Evolutionary conservation across 2,329 filamentous ascomycete species (phyloP).

Genomic region (Aspergillus thermomutatus): DNA sequence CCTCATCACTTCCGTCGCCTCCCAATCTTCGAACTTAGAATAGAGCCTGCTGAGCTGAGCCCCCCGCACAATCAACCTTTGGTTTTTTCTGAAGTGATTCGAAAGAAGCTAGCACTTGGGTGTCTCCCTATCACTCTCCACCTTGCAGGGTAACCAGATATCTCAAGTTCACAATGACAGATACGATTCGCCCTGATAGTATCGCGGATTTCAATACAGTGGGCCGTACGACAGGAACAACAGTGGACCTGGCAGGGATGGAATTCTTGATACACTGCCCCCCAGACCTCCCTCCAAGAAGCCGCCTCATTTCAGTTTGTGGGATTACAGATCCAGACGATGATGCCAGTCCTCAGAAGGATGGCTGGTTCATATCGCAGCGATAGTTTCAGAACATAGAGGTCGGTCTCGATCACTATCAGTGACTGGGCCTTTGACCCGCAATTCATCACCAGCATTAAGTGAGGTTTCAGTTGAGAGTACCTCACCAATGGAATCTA

Average conservation of each 20-base stretch:
- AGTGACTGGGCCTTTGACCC: no score
- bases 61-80: no score
- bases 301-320: constrained; percentile 3
- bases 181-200: background rate
- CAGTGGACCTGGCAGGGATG: background rate
- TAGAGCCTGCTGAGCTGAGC: no score
- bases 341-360: background rate
- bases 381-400: no score
- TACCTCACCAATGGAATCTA: no score
- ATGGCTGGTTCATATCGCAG: constrained; percentile 9
- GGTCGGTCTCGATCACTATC: no score
- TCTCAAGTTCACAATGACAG: background rate
- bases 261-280: constrained; percentile 3
- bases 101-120: no score
- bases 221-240: background rate
- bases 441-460: no score
- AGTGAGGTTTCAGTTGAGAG: no score
- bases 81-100: no score
- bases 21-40: no score
- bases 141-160: background rate
- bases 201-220: background rate
- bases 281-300: constrained; percentile 2
- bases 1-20: background rate
- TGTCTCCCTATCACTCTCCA: background rate
- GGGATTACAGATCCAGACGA: background rate